Conservation (phyloP, 139 green algal genomes). For the Marvania coccoides region DNA sequence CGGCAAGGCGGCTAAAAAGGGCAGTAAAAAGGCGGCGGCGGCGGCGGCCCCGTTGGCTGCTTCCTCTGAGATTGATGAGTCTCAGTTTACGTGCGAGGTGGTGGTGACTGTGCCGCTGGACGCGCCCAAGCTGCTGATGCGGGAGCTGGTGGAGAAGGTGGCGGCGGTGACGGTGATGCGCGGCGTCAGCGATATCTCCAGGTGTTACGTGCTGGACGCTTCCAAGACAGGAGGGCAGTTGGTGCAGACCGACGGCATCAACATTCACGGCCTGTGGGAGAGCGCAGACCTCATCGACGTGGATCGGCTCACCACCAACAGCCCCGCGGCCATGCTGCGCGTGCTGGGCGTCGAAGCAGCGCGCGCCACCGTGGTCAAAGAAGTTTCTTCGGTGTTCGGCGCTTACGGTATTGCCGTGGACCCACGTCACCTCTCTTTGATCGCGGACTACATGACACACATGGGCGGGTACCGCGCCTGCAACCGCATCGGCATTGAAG, state of each 20-base stretch:
- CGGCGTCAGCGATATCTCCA: slow-evolving; percentile 43
- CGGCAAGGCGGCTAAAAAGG: too few species aligned
- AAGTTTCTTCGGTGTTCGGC: slow-evolving; percentile 82
- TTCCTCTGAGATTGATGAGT: slow-evolving; percentile 9
- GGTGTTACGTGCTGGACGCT: slow-evolving; percentile 72
- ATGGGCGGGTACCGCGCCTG: slow-evolving; percentile 78
- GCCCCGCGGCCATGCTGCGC: slow-evolving; percentile 65
- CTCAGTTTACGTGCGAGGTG: slow-evolving; percentile 21
- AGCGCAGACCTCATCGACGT: slow-evolving; percentile 38
- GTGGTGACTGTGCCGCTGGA: slow-evolving; percentile 52
- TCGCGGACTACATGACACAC: slow-evolving; percentile 97
- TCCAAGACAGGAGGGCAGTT: neutral
- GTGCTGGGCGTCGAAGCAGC: slow-evolving; percentile 94
- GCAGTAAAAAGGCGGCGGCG: neutral
- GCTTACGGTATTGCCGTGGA: slow-evolving; percentile 97
- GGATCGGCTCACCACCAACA: slow-evolving; percentile 73
- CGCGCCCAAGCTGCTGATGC: slow-evolving; percentile 78
- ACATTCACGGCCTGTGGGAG: slow-evolving; percentile 64
- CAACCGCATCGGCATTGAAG: slow-evolving; percentile 88
- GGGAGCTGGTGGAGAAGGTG: slow-evolving; percentile 72
- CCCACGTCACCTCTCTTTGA: slow-evolving; percentile 83
- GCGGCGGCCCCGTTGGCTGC: neutral
- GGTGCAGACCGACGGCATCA: slow-evolving; percentile 95
- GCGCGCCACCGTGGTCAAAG: slow-evolving; percentile 75
- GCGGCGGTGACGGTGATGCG: slow-evolving; percentile 52